These are phyloP conservation scores for Ceratocystis variospora DNA, from an alignment of 2,329 filamentous ascomycete genomes.

Conservation along the genomic window DNA sequence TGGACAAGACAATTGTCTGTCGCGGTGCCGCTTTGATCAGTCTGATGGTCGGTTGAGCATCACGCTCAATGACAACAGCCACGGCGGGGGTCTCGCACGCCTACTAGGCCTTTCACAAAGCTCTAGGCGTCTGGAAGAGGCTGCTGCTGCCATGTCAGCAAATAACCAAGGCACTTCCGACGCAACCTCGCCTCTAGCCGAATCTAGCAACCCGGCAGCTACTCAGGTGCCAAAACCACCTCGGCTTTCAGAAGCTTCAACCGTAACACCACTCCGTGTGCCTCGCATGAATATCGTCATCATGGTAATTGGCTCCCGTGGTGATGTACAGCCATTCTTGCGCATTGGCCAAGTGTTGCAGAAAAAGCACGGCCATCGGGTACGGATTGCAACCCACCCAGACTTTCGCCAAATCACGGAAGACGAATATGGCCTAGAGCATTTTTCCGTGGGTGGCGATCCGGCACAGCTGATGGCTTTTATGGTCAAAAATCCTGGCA, in stretches of 20 bases:
- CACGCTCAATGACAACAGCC: conserved; percentile 54
- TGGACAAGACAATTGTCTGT: conserved; percentile 50
- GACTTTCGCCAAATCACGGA: conserved; percentile 59
- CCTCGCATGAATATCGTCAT: conserved; percentile 58
- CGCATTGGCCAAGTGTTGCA: conserved; percentile 60
- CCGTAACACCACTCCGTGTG: conserved; percentile 1
- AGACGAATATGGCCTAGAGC: conserved; percentile 59
- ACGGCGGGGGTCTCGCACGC: conserved; percentile 52
- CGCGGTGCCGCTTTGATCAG: conserved; percentile 47
- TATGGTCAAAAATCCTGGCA: conserved; percentile 73
- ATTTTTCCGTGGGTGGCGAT: conserved; percentile 68
- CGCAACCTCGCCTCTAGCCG: not conserved
- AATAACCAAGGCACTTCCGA: not conserved
- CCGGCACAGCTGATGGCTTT: conserved; percentile 74
- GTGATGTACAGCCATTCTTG: conserved; percentile 70
- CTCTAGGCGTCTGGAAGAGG: not conserved
- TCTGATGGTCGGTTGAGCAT: conserved; percentile 59
- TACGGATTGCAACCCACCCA: conserved; percentile 66
- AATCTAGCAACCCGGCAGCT: not conserved
- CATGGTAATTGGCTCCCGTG: conserved; percentile 69
- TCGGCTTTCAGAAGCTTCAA: conserved; percentile 13
- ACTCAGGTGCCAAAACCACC: conserved; percentile 14
- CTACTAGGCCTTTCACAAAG: conserved; percentile 10
- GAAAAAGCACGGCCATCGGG: conserved; percentile 57
- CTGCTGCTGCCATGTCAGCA: not conserved